Conservation (phyloP, 345 rosid genomes). For the Kernera saxatilis region DNA sequence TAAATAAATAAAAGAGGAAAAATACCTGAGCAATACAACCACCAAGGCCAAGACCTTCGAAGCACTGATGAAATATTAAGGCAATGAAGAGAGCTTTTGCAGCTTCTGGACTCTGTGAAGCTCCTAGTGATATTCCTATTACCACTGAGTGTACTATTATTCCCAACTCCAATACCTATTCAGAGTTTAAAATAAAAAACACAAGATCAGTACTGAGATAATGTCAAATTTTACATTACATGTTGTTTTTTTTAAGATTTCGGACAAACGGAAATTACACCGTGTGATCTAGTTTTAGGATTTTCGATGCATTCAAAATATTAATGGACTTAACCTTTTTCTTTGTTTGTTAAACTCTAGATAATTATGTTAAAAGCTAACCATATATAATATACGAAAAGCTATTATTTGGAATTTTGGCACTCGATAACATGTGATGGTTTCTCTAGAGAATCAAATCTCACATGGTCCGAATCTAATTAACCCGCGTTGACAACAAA, state of each 20-base stretch:
- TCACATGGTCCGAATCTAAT: slow-evolving; percentile 27
- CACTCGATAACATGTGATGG: not conserved
- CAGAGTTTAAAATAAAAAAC: not conserved
- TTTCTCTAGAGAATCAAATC: slow-evolving; percentile 18
- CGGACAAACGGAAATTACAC: not conserved
- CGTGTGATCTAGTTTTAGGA: not conserved
- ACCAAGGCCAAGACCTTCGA: slow-evolving; percentile 69
- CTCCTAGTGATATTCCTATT: slow-evolving; percentile 57
- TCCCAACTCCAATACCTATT: slow-evolving; percentile 56
- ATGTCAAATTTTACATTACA: not conserved
- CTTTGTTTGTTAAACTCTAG: not conserved
- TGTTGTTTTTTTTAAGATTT: not conserved
- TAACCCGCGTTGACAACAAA: not conserved
- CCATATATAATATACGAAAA: slow-evolving; percentile 2
- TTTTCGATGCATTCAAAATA: not conserved
- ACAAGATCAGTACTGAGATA: not conserved
- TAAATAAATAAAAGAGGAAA: not conserved
- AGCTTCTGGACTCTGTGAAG: slow-evolving; percentile 41
- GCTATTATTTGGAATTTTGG: slow-evolving; percentile 9
- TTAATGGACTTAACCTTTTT: not conserved
- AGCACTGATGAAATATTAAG: slow-evolving; percentile 59
- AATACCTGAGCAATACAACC: slow-evolving; percentile 54
- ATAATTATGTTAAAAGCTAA: not conserved
- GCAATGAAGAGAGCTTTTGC: slow-evolving; percentile 48
- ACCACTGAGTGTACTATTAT: slow-evolving; percentile 61